Evolutionary conservation across 805 yeast genomes (phyloP).

Genomic region (Yarrowia divulgata): DNA sequence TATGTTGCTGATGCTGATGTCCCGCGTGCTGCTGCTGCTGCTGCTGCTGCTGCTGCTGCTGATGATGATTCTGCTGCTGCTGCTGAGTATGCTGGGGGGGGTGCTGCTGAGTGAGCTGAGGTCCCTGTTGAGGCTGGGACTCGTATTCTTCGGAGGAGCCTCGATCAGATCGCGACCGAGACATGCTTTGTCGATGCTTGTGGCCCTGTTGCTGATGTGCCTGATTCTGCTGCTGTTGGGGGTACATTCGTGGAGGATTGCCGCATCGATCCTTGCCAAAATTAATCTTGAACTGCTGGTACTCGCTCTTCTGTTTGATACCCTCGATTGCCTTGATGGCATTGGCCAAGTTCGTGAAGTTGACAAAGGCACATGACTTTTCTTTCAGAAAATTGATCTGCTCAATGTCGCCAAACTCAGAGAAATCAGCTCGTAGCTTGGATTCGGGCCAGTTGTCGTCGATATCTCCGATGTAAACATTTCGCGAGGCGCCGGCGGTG

Average conservation of each 20-base stretch:
- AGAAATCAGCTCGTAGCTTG: slow-evolving; percentile 74
- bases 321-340: slow-evolving; percentile 94
- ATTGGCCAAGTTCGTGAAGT: slow-evolving; percentile 87
- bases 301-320: slow-evolving; percentile 72
- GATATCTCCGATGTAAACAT: slow-evolving; percentile 85
- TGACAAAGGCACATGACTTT: slow-evolving; percentile 88
- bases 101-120: background rate
- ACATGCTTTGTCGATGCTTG: slow-evolving; percentile 15
- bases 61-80: slow-evolving; percentile 1
- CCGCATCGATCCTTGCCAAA: slow-evolving; percentile 97
- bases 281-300: slow-evolving; percentile 74
- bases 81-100: slow-evolving; percentile 3
- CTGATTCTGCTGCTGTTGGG: slow-evolving; percentile 30
- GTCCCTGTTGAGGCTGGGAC: slow-evolving; percentile 2
- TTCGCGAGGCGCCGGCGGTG: slow-evolving; percentile 91
- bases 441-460: slow-evolving; percentile 56
- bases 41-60: slow-evolving; percentile 15
- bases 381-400: slow-evolving; percentile 88
- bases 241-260: slow-evolving; percentile 66
- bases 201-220: slow-evolving; percentile 15
- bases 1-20: background rate
- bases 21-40: slow-evolving; percentile 4
- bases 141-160: slow-evolving; percentile 22
- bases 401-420: slow-evolving; percentile 90
- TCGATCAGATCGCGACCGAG: slow-evolving; percentile 32